Percentiles rank a stretch among this genome's conserved stretches.
Evolutionary conservation across 2,329 filamentous ascomycete genomes (phyloP).

Genomic region (Ophiostoma piceae): DNA sequence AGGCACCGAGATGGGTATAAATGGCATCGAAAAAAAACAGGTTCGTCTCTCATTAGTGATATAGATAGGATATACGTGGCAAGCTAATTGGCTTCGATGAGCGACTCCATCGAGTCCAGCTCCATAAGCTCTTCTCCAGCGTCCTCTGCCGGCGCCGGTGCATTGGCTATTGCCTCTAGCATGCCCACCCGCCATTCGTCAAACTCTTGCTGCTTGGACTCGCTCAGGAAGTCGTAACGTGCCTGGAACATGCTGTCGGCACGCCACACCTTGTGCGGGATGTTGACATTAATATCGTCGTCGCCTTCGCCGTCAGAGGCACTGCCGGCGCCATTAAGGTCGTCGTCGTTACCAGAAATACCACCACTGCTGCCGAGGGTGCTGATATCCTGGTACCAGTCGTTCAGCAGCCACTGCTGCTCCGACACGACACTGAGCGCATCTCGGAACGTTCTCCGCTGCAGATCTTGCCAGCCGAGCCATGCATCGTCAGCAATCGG

Average conservation of each 20-base stretch:
- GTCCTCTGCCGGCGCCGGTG: background rate
- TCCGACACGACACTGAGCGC: slow-evolving; percentile 57
- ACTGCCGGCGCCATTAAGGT: slow-evolving; percentile 34
- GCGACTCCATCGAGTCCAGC: background rate
- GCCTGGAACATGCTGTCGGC: slow-evolving; percentile 71
- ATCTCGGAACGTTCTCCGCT: slow-evolving; percentile 52
- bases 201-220: slow-evolving; percentile 57
- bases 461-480: slow-evolving; percentile 49
- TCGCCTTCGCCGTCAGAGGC: slow-evolving; percentile 37
- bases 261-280: slow-evolving; percentile 41
- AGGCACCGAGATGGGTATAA: no score
- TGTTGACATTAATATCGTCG: slow-evolving; percentile 28
- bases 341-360: slow-evolving; percentile 31
- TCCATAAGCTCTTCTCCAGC: background rate
- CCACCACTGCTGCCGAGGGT: slow-evolving; percentile 39
- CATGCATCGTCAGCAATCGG: slow-evolving; percentile 41
- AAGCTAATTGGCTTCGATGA: background rate
- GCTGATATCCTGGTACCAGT: slow-evolving; percentile 59
- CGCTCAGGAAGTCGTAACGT: slow-evolving; percentile 65
- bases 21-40: background rate
- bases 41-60: background rate
- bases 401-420: slow-evolving; percentile 52
- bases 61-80: background rate
- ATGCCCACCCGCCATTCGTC: slow-evolving; percentile 59
- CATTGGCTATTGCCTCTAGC: slow-evolving; percentile 32